Evolutionary conservation across 371 early-diverging fungal genomes (phyloP).

Genomic region (Paraphysoderma sedebokerense): DNA sequence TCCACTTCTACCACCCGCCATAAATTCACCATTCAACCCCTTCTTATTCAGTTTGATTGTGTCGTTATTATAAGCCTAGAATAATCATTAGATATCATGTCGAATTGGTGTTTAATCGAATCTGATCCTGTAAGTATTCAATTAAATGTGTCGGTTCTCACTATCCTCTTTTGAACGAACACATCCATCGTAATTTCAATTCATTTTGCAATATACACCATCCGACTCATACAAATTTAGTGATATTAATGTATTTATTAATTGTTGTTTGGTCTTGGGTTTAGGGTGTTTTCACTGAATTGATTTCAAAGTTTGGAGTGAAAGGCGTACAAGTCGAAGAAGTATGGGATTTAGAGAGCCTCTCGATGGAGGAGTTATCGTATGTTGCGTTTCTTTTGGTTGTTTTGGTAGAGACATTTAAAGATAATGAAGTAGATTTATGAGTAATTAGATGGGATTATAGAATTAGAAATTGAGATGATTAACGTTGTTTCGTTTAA

Average conservation of each 20-base stretch:
- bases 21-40: no score
- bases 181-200: neutral
- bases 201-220: neutral
- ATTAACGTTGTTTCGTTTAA: neutral
- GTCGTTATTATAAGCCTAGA: no score
- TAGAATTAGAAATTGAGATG: neutral
- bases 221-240: neutral
- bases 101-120: constrained; percentile 75
- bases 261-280: neutral
- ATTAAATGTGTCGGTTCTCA: no score
- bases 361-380: constrained; percentile 37
- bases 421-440: constrained; percentile 1
- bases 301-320: constrained; percentile 68
- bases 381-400: constrained; percentile 10
- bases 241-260: neutral
- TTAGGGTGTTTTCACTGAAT: constrained; percentile 73
- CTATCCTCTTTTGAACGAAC: neutral
- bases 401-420: neutral
- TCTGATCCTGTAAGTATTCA: constrained; percentile 53
- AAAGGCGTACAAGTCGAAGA: constrained; percentile 67
- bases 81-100: no score
- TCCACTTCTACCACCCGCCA: no score
- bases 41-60: no score
- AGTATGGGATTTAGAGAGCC: constrained; percentile 52
- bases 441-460: no score